Conservation (phyloP, 2,329 filamentous ascomycete species). For the Macroventuria anomochaeta region DNA sequence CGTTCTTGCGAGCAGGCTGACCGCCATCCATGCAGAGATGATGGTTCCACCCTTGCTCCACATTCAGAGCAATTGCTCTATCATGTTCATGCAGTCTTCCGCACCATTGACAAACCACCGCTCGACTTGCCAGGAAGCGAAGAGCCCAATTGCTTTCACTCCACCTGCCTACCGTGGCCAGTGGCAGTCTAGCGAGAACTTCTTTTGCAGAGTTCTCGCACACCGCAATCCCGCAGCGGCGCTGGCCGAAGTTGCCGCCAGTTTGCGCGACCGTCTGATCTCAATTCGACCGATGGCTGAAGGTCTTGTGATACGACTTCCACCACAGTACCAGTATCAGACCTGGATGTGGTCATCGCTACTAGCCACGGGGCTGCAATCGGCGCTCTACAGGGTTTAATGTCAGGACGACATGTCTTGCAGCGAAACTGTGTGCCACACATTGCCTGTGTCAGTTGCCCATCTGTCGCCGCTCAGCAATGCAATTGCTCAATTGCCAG, state of each 20-base stretch:
- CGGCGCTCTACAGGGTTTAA: slow-evolving; percentile 32
- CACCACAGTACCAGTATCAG: slow-evolving; percentile 20
- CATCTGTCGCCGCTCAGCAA: slow-evolving; percentile 26
- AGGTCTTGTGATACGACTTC: slow-evolving; percentile 43
- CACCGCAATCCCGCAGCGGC: slow-evolving; percentile 20
- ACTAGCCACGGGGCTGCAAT: slow-evolving; percentile 41
- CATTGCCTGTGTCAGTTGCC: slow-evolving; percentile 28
- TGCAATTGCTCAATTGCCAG: slow-evolving; percentile 29
- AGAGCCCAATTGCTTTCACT: slow-evolving; percentile 27
- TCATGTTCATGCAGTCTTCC: slow-evolving; percentile 16
- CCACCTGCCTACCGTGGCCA: slow-evolving; percentile 23
- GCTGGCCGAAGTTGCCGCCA: slow-evolving; percentile 37
- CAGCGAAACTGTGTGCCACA: slow-evolving; percentile 34
- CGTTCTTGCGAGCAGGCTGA: slow-evolving; percentile 27
- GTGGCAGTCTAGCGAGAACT: slow-evolving; percentile 19
- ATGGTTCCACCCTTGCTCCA: slow-evolving; percentile 37
- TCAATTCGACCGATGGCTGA: slow-evolving; percentile 24
- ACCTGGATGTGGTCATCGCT: slow-evolving; percentile 29
- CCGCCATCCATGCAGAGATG: slow-evolving; percentile 30
- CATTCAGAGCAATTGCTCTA: slow-evolving; percentile 28
- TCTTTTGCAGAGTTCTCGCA: slow-evolving; percentile 23
- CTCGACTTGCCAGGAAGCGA: slow-evolving; percentile 18
- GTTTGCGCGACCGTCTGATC: slow-evolving; percentile 10
- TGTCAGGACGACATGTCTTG: slow-evolving; percentile 41
- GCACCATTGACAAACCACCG: slow-evolving; percentile 18